Base-by-base conservation (phyloP, 2,329 filamentous ascomycete species). In the Fusarium coffeatum region DNA sequence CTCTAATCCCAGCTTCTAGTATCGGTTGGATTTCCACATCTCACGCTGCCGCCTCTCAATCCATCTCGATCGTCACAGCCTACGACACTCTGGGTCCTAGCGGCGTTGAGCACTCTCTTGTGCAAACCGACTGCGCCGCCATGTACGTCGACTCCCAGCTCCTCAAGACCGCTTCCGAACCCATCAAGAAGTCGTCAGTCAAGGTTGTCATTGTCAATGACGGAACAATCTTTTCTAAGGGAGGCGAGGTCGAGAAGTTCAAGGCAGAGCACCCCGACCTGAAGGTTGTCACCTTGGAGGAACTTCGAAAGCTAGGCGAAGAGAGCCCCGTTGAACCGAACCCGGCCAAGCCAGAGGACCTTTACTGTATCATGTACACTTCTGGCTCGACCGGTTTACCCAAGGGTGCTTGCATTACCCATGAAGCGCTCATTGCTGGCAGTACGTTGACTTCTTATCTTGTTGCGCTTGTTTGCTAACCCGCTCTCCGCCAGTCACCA, bases 21-120 rank as follows among this genome's bases (percentile, higher is more conserved):
- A 87, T 89, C 54, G 88, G 93, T 82, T 98, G 95, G 95, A 86
- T 98, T 69, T 89, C 90, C 57, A 89, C 92, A 75, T 92, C 94
- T 48, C 93, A 97, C 78, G 87, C 82, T 46, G 84, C 91, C 88
- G 83, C 90, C 22, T 94, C 94, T 18, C 95, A 98, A 81, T 94
- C 93, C 46, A 89, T 98, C 79, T 89, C 93, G 63, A 94, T 98
- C 72, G 95, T 98, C 53, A 98, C 95, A 47, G 94, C 94, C 53
- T 98, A 98, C 81, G 94, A 98, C 80, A 97, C 94, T 30, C 90
- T 98, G 46, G 94, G 94, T 56, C 88, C 93, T 75, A 89, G 90
- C 67, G 94, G 94, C 48, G 87, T 98, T 68, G 89, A 91, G 82
- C 94, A 97, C 83, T 97, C 94, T 5, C 87, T 98, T 69, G 85